Evolutionary conservation across 768 basidiomycete genomes (phyloP), one percentile per base, ranked within the genome.

Genomic region (Termitomyces sp.): DNA sequence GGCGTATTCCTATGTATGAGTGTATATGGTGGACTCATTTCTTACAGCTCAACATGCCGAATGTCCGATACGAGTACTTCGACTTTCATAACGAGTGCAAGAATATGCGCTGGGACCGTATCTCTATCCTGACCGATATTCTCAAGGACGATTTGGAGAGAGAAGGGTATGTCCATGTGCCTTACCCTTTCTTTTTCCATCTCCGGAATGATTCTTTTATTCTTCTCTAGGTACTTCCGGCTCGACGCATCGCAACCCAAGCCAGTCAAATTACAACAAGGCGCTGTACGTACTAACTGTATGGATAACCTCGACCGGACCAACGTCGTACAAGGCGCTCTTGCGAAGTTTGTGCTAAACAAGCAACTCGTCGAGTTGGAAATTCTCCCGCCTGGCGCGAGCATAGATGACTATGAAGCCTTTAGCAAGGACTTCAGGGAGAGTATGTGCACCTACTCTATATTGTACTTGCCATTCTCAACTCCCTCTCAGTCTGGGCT

Each of bases 301-400:
- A 97, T 97, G 97, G 96, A 98, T 71, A 90, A 88, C 66, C 77
- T 98, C 58, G 97, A 99, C 69, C 84, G 97, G 50, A 99, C 97
- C 46, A 98, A 98, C 71, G 96, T 99, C 43, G 90, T 94, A 5
- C 97, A 99, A 71, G 89, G 92, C 18, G 84, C 95, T 13, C 72
- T 98, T 49, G 97, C 91, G 16, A 93, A 91, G 70, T 91, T 87
- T 83, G 87, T 83, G 1, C 77, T 98, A 45, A 88, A 85, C 59
- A 75, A 79, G 51, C 96, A 98, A 67, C 79, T 99, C 56, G 82
- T 81, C 62, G 78, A 79, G 5, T 71, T 89, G 18, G 91, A 89
- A 5, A 82, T 98, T 6, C 71, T 98, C 30, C 78, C 84, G 9
- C 76, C 82, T 40, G 84, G 79, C 53, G 91, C 89, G 55, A 74